Evolutionary conservation across 1,139 yeast species (phyloP).

Genomic region (Scheffersomyces parashehatae): DNA sequence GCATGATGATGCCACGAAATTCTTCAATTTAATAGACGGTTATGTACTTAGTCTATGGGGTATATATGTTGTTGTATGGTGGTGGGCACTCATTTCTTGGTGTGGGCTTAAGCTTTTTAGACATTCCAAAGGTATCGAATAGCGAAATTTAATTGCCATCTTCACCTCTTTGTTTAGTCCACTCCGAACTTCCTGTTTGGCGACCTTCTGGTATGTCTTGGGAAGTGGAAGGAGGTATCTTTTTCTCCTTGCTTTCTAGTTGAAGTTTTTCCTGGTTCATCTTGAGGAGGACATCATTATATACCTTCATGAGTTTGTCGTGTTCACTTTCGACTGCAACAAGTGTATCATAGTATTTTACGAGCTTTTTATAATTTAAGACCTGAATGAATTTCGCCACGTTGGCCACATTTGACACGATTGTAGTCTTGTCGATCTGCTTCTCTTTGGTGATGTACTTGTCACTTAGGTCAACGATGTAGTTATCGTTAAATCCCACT

Average conservation of each 20-base stretch:
- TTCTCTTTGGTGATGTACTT: slow-evolving; percentile 64
- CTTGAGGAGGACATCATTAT: slow-evolving; percentile 9
- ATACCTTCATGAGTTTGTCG: slow-evolving; percentile 1
- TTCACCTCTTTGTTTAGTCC: slow-evolving; percentile 81
- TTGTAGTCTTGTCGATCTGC: slow-evolving; percentile 50
- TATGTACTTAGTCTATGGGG: slow-evolving; percentile 55
- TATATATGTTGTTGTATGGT: slow-evolving; percentile 64
- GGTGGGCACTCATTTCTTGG: slow-evolving; percentile 79
- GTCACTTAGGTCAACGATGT: slow-evolving; percentile 65
- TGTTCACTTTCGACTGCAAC: neutral
- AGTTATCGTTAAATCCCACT: slow-evolving; percentile 63
- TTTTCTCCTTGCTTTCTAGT: slow-evolving; percentile 1
- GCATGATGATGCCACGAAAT: slow-evolving; percentile 13
- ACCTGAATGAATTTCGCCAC: slow-evolving; percentile 37
- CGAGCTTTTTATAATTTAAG: slow-evolving; percentile 29
- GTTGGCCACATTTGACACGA: slow-evolving; percentile 36
- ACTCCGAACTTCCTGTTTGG: slow-evolving; percentile 72
- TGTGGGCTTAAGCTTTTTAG: slow-evolving; percentile 73
- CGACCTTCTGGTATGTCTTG: slow-evolving; percentile 45
- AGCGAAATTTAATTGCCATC: slow-evolving; percentile 42
- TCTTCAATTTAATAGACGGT: slow-evolving; percentile 35
- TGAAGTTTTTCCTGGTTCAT: slow-evolving; percentile 7
- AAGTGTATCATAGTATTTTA: neutral
- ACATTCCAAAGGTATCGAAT: slow-evolving; percentile 62
- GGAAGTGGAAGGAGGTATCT: slow-evolving; percentile 6